A percentile compares a stretch with the other conserved stretches of the same genome.
Evolutionary conservation across 1,139 yeast genomes (phyloP).

Genomic region (Zygoascus hellenicus): DNA sequence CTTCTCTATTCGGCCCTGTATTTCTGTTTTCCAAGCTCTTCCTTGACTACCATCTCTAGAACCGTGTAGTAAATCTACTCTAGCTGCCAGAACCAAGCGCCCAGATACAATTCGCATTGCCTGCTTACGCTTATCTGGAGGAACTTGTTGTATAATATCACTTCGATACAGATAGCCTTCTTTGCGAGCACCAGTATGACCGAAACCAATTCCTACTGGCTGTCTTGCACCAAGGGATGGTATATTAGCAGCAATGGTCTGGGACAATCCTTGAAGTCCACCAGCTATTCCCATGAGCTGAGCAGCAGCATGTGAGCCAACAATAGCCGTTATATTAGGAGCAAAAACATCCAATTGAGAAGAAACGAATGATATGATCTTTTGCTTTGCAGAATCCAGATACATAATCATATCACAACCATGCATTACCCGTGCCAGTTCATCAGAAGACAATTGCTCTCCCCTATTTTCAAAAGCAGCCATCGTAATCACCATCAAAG

Average conservation of each 20-base stretch:
- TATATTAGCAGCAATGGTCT: slow-evolving; percentile 77
- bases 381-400: slow-evolving; percentile 41
- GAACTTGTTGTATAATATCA: slow-evolving; percentile 37
- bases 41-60: slow-evolving; percentile 55
- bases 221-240: slow-evolving; percentile 70
- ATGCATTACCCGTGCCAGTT: slow-evolving; percentile 38
- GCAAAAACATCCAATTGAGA: slow-evolving; percentile 55
- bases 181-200: slow-evolving; percentile 46
- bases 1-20: slow-evolving; percentile 60
- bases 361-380: slow-evolving; percentile 52
- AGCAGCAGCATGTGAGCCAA: slow-evolving; percentile 72
- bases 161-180: slow-evolving; percentile 50
- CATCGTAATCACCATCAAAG: slow-evolving; percentile 67
- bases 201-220: slow-evolving; percentile 43
- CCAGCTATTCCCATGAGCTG: slow-evolving; percentile 68
- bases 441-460: slow-evolving; percentile 33
- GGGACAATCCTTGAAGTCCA: slow-evolving; percentile 61
- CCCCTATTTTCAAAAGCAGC: slow-evolving; percentile 51
- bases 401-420: slow-evolving; percentile 47
- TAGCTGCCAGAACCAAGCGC: slow-evolving; percentile 74
- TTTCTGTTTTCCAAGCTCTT: slow-evolving; percentile 50
- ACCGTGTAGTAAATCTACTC: slow-evolving; percentile 56
- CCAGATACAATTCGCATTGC: slow-evolving; percentile 78
- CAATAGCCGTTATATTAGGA: slow-evolving; percentile 70
- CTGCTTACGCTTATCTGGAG: slow-evolving; percentile 56